Evolutionary conservation across 2,329 filamentous ascomycete genomes (phyloP), one percentile per base, ranked within the genome.

Genomic region (Leptosphaerulina australis): DNA sequence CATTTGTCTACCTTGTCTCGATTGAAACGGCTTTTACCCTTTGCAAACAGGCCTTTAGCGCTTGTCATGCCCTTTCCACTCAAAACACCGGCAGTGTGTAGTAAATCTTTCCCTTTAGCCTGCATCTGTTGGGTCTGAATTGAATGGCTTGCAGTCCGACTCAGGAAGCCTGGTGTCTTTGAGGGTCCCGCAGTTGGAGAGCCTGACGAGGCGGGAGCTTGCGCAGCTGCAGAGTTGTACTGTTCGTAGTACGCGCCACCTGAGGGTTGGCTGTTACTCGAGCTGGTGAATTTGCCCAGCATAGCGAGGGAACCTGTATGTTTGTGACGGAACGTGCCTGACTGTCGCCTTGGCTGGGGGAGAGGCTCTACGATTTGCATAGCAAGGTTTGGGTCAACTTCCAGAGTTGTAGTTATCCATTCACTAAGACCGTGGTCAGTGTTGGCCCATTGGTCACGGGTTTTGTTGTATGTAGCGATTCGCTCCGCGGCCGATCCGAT

Each of bases 1-100:
- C 77, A 85, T 82, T 80, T 77, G 86, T 90, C 91, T 88, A 92
- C 89, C 90, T 95, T 95, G 75, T 94, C 90, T 68, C 74, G 74
- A 71, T 79, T 79, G 66, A 96, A 85, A 74, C 90, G 93, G 76
- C 83, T 93, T 76, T 89, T 93, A 61, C 92, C 90, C 77, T 96
- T 96, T 59, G 88, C 91, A 72, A 97, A 87, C 58, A 97, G 75
- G 43, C 92, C 93, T 77, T 96, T 96, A 38, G 92, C 91, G 50
- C 91, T 90, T 69, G 90, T 91, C 56, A 83, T 82, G 24, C 84
- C 85, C 66, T 87, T 87, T 18, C 85, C 85, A 53, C 86, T 83
- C 50, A 88, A 77, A 14, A 84, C 76, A 44, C 90, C 91, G 45
- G 92, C 92, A 17, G 88, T 87, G 59, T 94, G 89, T 68, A 97